Evolutionary conservation across 2,329 filamentous ascomycete genomes (phyloP).

Genomic region (Colletotrichum cordylinicola): DNA sequence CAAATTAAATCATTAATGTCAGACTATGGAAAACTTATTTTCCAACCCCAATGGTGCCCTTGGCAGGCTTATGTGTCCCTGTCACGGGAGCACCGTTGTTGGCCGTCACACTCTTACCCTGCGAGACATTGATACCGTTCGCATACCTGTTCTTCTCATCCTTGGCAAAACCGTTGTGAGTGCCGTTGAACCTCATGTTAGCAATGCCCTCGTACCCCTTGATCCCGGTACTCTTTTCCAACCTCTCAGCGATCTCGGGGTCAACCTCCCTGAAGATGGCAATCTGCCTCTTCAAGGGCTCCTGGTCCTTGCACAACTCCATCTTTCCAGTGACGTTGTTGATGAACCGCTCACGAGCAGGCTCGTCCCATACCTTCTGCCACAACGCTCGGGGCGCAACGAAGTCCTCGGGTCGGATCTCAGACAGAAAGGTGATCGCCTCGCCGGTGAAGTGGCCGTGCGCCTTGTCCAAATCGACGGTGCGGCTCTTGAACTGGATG

Average conservation of each 20-base stretch:
- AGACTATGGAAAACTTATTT: neutral
- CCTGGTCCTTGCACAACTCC: constrained; percentile 60
- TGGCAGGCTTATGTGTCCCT: neutral
- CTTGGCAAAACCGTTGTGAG: constrained; percentile 65
- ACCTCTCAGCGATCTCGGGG: constrained; percentile 58
- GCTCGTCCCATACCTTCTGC: constrained; percentile 67
- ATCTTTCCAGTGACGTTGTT: constrained; percentile 67
- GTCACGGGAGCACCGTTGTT: constrained; percentile 1
- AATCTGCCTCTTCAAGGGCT: constrained; percentile 69
- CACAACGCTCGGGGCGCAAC: constrained; percentile 61
- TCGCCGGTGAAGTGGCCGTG: constrained; percentile 44
- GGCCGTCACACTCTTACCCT: neutral
- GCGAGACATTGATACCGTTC: constrained; percentile 48
- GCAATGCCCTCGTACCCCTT: constrained; percentile 65
- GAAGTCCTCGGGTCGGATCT: constrained; percentile 44
- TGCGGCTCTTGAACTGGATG: constrained; percentile 38
- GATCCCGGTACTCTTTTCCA: constrained; percentile 68
- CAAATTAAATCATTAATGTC: too few species aligned
- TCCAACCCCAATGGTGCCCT: neutral
- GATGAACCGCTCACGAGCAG: constrained; percentile 63
- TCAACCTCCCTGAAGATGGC: constrained; percentile 69
- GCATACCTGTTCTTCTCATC: constrained; percentile 50
- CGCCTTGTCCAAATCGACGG: constrained; percentile 40
- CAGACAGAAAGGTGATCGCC: constrained; percentile 41
- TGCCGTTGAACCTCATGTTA: constrained; percentile 62